phyloP scores from a whole-genome alignment of 192 early-diverging fungal species.

The Kickxella alabastrina region DNA sequence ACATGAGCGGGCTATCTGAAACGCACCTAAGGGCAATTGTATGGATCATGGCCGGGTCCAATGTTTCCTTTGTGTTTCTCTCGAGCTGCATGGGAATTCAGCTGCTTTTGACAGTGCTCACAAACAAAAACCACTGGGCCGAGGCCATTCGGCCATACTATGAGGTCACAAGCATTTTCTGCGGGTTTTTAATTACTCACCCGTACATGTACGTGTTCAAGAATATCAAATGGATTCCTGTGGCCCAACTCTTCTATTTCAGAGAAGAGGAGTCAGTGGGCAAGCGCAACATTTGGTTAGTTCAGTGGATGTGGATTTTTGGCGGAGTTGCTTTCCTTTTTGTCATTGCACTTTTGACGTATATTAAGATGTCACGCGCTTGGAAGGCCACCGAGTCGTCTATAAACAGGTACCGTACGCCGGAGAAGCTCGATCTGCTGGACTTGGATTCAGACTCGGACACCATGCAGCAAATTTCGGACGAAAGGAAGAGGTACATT shows the following conservation, averaged over 20 bases:
- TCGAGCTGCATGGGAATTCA: slow-evolving; percentile 10
- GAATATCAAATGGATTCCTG: neutral
- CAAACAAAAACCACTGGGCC: neutral
- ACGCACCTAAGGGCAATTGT: neutral
- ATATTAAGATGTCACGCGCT: slow-evolving; percentile 5
- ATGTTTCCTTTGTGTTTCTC: slow-evolving; percentile 1
- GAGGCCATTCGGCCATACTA: slow-evolving; percentile 3
- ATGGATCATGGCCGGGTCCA: slow-evolving; percentile 6
- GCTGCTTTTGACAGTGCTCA: slow-evolving; percentile 4
- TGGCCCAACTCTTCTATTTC: slow-evolving; percentile 1
- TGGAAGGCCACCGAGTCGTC: slow-evolving; percentile 7
- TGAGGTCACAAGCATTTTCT: slow-evolving; percentile 3
- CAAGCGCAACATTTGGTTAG: neutral
- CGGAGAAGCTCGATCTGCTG: slow-evolving; percentile 18
- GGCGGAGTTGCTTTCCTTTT: slow-evolving; percentile 4
- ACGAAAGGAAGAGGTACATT: slow-evolving; percentile 3
- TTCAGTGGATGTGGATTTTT: slow-evolving; percentile 4
- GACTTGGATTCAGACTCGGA: slow-evolving; percentile 6
- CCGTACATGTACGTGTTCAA: slow-evolving; percentile 12
- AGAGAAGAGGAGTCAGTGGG: neutral
- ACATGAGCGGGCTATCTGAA: slow-evolving; percentile 2
- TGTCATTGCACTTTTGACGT: slow-evolving; percentile 1
- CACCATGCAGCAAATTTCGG: slow-evolving; percentile 2
- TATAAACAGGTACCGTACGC: neutral
- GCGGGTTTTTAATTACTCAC: slow-evolving; percentile 6